Evolutionary conservation across 2,329 filamentous ascomycete species (phyloP), one percentile per base, ranked within the genome.

Genomic region (Endothia cerciana): DNA sequence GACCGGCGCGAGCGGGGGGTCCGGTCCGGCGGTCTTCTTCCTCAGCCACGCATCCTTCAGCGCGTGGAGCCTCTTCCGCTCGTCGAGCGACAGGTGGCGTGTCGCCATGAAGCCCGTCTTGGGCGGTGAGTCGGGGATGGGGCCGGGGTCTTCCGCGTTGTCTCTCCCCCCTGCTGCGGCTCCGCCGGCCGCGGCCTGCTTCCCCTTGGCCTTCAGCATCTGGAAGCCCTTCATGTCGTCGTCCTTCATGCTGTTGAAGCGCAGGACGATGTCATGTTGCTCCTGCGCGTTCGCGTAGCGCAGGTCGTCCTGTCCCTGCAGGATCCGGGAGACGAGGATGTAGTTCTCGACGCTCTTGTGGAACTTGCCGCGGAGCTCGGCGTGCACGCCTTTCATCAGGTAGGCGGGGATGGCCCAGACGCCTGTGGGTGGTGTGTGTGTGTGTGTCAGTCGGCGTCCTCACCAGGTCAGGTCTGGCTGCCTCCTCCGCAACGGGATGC

Each of bases 321-420:
- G 83, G 59, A 91, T 91, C 56, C 92, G 84, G 2, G 92, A 91
- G 1, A 91, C 87, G 56, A 93, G 87, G 69, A 96, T 92, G 74
- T 94, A 94, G 70, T 91, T 93, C 59, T 91, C 83, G 22, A 92
- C 87, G 68, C 87, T 91, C 55, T 85, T 87, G 30, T 89, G 87
- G 70, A 92, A 90, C 56, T 85, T 78, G 69, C 90, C 92, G 68
- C 89, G 84, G 62, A 95, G 83, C 74, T 94, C 90, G 49, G 91
- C 91, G 72, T 94, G 88, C 0, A 95, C 82, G 2, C 93, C 93
- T 74, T 94, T 91, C 82, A 94, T 90, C 3, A 91, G 86, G 73
- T 95, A 96, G 5, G 90, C 93, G 0, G 92, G 91, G 4, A 96
- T 77, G 1, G 87, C 86, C 86, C 87, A 91, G 19, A 91, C 76